These are phyloP conservation scores for Cladorrhinum sp. DNA, from an alignment of 2,329 filamentous ascomycete species.

Conservation along the genomic window DNA sequence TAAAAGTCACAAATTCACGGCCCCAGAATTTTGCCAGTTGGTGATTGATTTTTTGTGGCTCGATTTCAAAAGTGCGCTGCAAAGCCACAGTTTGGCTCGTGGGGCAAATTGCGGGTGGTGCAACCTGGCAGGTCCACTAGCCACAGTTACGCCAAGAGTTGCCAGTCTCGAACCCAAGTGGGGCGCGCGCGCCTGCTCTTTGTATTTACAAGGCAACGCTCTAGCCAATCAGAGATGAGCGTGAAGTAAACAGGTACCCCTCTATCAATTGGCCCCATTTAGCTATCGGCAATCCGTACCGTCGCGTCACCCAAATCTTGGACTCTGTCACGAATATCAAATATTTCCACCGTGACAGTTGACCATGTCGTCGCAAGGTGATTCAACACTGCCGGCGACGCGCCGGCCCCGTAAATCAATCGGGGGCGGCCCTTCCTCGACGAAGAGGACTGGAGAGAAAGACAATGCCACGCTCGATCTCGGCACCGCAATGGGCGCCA, in stretches of 20 bases:
- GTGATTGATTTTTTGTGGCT: conserved; percentile 27
- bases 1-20: conserved; percentile 27
- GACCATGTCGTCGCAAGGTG: conserved; percentile 29
- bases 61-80: conserved; percentile 23
- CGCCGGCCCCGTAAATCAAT: conserved; percentile 70
- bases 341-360: neutral
- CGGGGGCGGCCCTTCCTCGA: conserved; percentile 50
- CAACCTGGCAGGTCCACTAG: conserved; percentile 8
- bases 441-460: conserved; percentile 59
- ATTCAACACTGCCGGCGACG: conserved; percentile 52
- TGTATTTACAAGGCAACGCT: neutral
- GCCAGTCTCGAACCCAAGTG: neutral
- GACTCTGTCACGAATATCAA: neutral
- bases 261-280: conserved; percentile 7
- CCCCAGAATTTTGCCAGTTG: conserved; percentile 29
- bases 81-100: conserved; percentile 7
- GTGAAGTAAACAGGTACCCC: conserved; percentile 5
- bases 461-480: conserved; percentile 74
- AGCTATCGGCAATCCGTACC: neutral
- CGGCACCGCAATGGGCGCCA: conserved; percentile 48
- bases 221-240: neutral
- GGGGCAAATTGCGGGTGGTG: neutral
- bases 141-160: conserved; percentile 13
- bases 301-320: conserved; percentile 14
- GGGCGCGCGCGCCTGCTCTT: neutral